Percentiles rank a stretch among this genome's conserved stretches.
These are phyloP conservation scores for Fomes fomentarius DNA, from an alignment of 1,284 basidiomycete species.

Conservation along the genomic window DNA sequence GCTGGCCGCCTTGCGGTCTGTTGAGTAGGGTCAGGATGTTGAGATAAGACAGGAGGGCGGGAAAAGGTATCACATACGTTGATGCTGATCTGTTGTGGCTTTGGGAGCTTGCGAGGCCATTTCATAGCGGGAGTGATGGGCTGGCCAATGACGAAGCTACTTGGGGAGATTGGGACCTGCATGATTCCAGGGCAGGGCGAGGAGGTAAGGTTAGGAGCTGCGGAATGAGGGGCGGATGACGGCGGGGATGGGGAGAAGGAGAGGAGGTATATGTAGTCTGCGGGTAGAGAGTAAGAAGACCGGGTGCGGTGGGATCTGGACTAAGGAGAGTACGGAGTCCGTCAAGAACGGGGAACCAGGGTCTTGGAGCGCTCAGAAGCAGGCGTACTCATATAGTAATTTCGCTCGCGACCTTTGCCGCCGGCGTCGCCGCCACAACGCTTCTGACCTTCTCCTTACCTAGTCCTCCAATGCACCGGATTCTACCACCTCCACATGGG, in stretches of 20 bases:
- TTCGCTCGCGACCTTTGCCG: slow-evolving; percentile 11
- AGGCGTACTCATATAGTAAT: slow-evolving; percentile 23
- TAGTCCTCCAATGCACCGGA: slow-evolving; percentile 25
- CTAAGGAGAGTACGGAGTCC: slow-evolving; percentile 19
- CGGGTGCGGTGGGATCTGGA: slow-evolving; percentile 15
- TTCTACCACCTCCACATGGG: slow-evolving; percentile 15
- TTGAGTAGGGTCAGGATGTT: too few relatives aligned
- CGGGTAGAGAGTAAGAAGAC: slow-evolving; percentile 16
- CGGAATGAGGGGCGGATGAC: not conserved
- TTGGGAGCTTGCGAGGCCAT: slow-evolving; percentile 26
- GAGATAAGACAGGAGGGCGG: not conserved
- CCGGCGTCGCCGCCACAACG: slow-evolving; percentile 26
- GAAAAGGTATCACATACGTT: slow-evolving; percentile 14
- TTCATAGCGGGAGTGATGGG: slow-evolving; percentile 21
- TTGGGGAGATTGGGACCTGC: slow-evolving; percentile 23
- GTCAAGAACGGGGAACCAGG: slow-evolving; percentile 19
- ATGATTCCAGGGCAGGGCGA: slow-evolving; percentile 9
- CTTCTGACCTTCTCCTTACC: slow-evolving; percentile 18
- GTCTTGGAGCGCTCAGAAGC: slow-evolving; percentile 9
- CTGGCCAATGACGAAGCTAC: slow-evolving; percentile 28
- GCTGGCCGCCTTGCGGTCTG: slow-evolving; percentile 23
- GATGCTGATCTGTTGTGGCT: slow-evolving; percentile 19
- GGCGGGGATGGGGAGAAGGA: not conserved
- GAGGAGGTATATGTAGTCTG: slow-evolving; percentile 15
- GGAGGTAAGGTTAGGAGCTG: not conserved